Evolutionary conservation across 352 stramenopile genomes (phyloP).

Genomic region (Phytopythium helicoides): DNA sequence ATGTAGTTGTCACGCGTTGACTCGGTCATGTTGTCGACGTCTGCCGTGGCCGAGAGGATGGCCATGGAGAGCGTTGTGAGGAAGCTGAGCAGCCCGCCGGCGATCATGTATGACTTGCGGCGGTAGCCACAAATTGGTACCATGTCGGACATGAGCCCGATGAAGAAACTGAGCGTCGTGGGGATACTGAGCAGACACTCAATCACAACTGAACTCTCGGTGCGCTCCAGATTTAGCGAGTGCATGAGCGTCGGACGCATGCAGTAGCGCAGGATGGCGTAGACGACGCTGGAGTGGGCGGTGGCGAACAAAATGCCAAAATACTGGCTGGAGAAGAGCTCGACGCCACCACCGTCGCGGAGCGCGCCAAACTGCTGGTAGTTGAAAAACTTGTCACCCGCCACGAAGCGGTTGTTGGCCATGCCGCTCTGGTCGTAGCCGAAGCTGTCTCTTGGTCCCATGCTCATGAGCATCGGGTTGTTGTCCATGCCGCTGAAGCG

Average conservation of each 20-base stretch:
- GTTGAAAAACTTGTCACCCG: slow-evolving; percentile 52
- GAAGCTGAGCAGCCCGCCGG: slow-evolving; percentile 61
- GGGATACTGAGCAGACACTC: slow-evolving; percentile 82
- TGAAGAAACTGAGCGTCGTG: slow-evolving; percentile 86
- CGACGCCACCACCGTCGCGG: slow-evolving; percentile 53
- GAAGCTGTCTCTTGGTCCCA: slow-evolving; percentile 23
- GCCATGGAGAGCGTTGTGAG: slow-evolving; percentile 50
- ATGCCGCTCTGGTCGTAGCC: slow-evolving; percentile 22
- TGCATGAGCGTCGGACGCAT: slow-evolving; percentile 70
- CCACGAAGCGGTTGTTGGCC: slow-evolving; percentile 46
- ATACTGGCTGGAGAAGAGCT: slow-evolving; percentile 59
- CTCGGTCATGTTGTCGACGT: slow-evolving; percentile 25
- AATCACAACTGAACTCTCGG: slow-evolving; percentile 50
- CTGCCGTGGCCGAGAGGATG: slow-evolving; percentile 44
- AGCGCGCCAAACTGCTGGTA: slow-evolving; percentile 72
- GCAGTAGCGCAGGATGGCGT: slow-evolving; percentile 62
- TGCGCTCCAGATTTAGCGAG: slow-evolving; percentile 49
- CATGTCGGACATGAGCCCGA: slow-evolving; percentile 86
- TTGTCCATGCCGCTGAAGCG: slow-evolving; percentile 12
- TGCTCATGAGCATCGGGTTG: slow-evolving; percentile 19
- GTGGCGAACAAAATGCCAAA: slow-evolving; percentile 56
- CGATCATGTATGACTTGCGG: slow-evolving; percentile 90
- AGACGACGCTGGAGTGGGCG: slow-evolving; percentile 49
- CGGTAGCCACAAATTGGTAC: slow-evolving; percentile 83
- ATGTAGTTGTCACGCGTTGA: slow-evolving; percentile 31